Conservation (phyloP, 78 protist genomes). For the Trichosphaerium sp. region DNA sequence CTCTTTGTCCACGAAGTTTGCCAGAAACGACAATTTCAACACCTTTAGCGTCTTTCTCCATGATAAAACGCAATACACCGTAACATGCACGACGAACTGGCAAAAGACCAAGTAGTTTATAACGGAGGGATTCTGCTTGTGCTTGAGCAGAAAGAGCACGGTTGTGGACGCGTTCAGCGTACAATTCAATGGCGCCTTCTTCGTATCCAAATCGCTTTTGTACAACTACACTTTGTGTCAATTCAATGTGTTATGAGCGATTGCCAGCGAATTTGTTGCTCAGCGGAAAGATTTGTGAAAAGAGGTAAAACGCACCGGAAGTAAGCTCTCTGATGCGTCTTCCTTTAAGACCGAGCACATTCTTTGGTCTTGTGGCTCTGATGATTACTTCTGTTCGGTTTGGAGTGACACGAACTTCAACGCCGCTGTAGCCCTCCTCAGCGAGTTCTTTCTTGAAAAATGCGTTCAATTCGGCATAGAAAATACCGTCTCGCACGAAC, state of each 20-base stretch:
- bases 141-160: conserved; percentile 98
- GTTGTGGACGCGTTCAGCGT: conserved; percentile 89
- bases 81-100: conserved; percentile 98
- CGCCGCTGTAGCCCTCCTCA: conserved; percentile 95
- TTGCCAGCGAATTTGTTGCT: too few species aligned
- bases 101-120: conserved; percentile 92
- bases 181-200: conserved; percentile 82
- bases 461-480: conserved; percentile 99
- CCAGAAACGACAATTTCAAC: conserved; percentile 96
- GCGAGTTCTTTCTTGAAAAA: conserved; percentile 90
- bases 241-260: too few species aligned
- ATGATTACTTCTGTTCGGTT: conserved; percentile 94
- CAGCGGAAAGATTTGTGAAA: too few species aligned
- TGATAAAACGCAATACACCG: conserved; percentile 93
- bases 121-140: conserved; percentile 96
- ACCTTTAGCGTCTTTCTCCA: conserved; percentile 98
- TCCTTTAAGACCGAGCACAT: conserved; percentile 87
- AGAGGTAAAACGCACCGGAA: too few species aligned
- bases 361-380: conserved; percentile 93
- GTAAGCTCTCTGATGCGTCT: conserved; percentile 95
- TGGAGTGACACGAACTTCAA: conserved; percentile 93
- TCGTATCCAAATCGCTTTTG: conserved; percentile 95
- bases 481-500: conserved; percentile 98
- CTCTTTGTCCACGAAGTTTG: conserved; percentile 97
- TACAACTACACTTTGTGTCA: conserved; percentile 86